Evolutionary conservation across 805 yeast genomes (phyloP).

Genomic region (Wickerhamiella spandovensis): DNA sequence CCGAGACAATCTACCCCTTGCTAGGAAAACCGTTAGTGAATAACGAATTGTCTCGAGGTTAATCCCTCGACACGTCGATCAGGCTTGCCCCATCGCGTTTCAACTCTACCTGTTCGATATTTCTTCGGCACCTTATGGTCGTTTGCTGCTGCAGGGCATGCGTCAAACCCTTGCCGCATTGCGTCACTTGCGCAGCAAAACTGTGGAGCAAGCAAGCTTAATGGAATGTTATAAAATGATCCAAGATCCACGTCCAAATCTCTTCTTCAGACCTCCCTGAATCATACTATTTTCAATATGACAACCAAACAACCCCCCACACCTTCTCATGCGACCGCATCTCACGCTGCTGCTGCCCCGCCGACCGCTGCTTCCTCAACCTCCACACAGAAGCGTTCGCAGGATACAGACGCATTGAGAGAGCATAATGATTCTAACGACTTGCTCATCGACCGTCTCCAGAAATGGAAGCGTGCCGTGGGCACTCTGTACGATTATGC

Average conservation of each 20-base stretch:
- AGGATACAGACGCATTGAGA: conserved; percentile 2
- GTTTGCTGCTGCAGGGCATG: not conserved
- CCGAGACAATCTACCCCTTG: no score
- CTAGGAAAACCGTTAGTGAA: no score
- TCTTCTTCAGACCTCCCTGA: not conserved
- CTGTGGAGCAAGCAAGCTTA: not conserved
- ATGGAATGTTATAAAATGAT: not conserved
- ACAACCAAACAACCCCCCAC: not conserved
- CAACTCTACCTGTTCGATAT: not conserved
- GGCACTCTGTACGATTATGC: conserved; percentile 20
- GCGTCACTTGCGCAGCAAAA: conserved; percentile 1
- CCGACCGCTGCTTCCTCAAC: not conserved
- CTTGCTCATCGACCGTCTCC: conserved; percentile 24
- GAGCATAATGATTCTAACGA: conserved; percentile 24
- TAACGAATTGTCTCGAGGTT: not conserved
- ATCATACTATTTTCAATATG: not conserved
- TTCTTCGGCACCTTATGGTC: not conserved
- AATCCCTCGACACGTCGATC: not conserved
- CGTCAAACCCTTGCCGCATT: not conserved
- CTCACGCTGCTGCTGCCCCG: not conserved
- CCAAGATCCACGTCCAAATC: not conserved
- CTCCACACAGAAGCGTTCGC: conserved; percentile 9
- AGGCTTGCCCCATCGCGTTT: not conserved
- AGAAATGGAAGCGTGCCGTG: conserved; percentile 25
- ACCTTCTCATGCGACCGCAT: not conserved